phyloP scores from a whole-genome alignment of 2,329 filamentous ascomycete genomes.

The Leptographium procerum region DNA sequence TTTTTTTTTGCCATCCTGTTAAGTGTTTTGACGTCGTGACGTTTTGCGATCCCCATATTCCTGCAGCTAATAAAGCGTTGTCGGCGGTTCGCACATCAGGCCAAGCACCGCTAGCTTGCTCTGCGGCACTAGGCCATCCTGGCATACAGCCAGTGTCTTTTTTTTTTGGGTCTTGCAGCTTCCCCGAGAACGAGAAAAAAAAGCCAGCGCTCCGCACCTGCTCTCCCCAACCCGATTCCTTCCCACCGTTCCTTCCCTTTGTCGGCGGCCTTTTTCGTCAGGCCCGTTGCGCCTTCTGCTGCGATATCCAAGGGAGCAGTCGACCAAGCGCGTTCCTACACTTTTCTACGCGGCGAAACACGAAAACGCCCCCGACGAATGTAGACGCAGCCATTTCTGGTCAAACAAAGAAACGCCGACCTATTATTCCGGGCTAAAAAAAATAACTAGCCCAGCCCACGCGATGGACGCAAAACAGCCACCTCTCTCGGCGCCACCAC shows the following conservation, averaged over 20 bases:
- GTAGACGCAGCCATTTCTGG: constrained; percentile 21
- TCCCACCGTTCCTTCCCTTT: background rate
- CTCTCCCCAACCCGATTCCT: background rate
- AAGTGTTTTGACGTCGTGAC: background rate
- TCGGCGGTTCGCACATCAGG: background rate
- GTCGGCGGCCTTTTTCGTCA: background rate
- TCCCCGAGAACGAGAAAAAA: background rate
- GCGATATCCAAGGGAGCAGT: background rate
- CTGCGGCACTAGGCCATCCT: background rate
- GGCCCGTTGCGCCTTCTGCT: background rate
- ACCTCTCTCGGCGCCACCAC: constrained; percentile 15
- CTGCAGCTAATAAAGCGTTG: background rate
- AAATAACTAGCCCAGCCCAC: constrained; percentile 1
- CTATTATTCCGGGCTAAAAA: background rate
- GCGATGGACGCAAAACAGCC: constrained; percentile 25
- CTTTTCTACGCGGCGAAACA: background rate
- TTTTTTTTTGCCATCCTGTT: background rate
- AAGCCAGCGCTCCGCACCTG: background rate
- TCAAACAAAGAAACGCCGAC: constrained; percentile 16
- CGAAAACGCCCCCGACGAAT: background rate
- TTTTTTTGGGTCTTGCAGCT: background rate
- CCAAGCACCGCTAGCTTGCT: background rate
- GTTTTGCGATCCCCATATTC: background rate
- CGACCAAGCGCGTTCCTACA: background rate
- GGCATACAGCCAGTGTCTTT: constrained; percentile 1